Conservation (phyloP, 2,329 filamentous ascomycete species). For the Cladosporium sp. region DNA sequence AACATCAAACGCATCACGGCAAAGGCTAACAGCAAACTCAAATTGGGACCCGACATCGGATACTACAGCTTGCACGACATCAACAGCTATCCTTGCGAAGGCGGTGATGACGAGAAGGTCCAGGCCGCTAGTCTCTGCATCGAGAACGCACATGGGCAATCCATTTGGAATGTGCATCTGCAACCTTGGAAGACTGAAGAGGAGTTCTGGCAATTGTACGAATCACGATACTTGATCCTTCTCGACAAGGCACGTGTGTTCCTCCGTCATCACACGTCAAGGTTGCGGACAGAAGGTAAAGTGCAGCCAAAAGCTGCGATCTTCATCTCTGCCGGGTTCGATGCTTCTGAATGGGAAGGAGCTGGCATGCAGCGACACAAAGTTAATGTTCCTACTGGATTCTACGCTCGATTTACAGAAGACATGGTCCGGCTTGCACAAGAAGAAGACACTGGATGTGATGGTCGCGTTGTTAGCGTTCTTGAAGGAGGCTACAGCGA, state of each 20-base stretch:
- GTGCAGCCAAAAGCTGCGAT: slow-evolving; percentile 75
- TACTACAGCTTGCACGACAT: slow-evolving; percentile 98
- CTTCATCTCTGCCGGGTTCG: slow-evolving; percentile 93
- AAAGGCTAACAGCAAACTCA: slow-evolving; percentile 28
- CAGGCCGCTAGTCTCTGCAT: slow-evolving; percentile 92
- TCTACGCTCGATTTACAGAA: slow-evolving; percentile 85
- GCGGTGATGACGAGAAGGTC: slow-evolving; percentile 88
- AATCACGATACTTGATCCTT: slow-evolving; percentile 69
- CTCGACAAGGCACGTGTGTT: slow-evolving; percentile 78
- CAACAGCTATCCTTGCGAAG: slow-evolving; percentile 95
- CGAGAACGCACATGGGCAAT: slow-evolving; percentile 89
- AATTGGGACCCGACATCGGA: slow-evolving; percentile 56
- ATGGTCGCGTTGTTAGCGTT: slow-evolving; percentile 86
- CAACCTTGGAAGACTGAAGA: slow-evolving; percentile 76
- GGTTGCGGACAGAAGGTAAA: slow-evolving; percentile 53
- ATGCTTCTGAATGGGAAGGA: slow-evolving; percentile 93
- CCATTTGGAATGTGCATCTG: slow-evolving; percentile 92
- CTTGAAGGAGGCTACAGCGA: slow-evolving; percentile 96
- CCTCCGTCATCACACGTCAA: slow-evolving; percentile 67
- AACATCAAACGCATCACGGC: slow-evolving; percentile 27
- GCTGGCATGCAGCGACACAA: slow-evolving; percentile 91
- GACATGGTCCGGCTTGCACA: slow-evolving; percentile 79
- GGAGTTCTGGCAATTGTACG: slow-evolving; percentile 88
- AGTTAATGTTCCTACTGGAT: slow-evolving; percentile 93
- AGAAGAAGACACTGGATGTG: slow-evolving; percentile 70